phyloP scores from a whole-genome alignment of 331 rosid genomes.

The Arachis monticola region DNA sequence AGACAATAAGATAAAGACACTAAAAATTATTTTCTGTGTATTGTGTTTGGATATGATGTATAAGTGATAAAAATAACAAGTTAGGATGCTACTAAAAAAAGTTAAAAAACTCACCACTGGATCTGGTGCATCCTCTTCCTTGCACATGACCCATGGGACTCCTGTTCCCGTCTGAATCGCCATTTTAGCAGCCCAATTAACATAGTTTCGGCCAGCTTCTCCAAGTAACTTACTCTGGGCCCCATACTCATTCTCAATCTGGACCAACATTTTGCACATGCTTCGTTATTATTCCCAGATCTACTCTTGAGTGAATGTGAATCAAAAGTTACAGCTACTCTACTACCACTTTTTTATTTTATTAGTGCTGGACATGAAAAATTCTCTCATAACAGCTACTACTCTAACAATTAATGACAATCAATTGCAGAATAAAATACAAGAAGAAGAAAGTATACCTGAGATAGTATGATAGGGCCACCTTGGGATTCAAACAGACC shows the following conservation, averaged over 20 bases:
- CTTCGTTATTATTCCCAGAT: conserved; percentile 9
- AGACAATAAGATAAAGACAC: too few species aligned
- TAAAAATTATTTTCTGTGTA: too few species aligned
- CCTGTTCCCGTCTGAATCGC: conserved; percentile 74
- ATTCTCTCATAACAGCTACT: neutral
- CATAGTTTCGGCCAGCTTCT: conserved; percentile 62
- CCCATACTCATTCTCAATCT: conserved; percentile 91
- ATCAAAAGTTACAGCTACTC: conserved; percentile 15
- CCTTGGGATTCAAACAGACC: conserved; percentile 76
- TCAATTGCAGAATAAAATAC: neutral
- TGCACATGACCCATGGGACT: conserved; percentile 95
- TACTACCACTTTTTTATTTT: neutral
- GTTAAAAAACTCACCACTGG: conserved; percentile 60
- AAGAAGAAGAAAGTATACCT: conserved; percentile 47
- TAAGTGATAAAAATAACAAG: too few species aligned
- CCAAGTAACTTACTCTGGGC: conserved; percentile 64
- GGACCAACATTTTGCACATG: conserved; percentile 27
- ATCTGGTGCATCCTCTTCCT: conserved; percentile 92
- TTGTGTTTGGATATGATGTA: too few species aligned
- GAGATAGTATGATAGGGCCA: conserved; percentile 91
- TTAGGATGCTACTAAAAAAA: too few species aligned
- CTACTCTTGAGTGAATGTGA: neutral
- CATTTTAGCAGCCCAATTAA: conserved; percentile 87
- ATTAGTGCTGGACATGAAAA: neutral
- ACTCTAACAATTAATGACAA: neutral